Evolutionary conservation across 345 rosid species (phyloP), one percentile per base, ranked within the genome.

Genomic region (Pistacia atlantica): DNA sequence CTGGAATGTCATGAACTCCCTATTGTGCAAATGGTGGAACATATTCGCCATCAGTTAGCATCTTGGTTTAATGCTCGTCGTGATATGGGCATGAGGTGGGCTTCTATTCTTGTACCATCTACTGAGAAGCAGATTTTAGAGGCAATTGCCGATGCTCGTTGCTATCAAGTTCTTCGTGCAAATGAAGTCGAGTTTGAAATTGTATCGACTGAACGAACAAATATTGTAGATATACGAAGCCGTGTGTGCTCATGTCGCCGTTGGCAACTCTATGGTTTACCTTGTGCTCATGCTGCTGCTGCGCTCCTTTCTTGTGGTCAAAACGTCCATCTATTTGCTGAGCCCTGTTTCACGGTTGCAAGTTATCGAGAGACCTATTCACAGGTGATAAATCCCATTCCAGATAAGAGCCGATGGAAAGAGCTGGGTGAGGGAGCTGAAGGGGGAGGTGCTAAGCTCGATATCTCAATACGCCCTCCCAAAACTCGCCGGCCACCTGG

Each of bases 401-500:
- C 92, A 2, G 96, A 93, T 64, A 93, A 86, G 78, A 85, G 87
- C 78, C 54, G 72, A 33, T 93, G 98, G 99, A 87, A 71, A 65
- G 92, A 88, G 45, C 78, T 71, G 45, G 92, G 91, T 49, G 92
- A 88, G 77, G 95, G 88, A 75, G 82, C 82, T n/a, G 90, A 86
- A 56, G 82, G 83, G 55, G 90, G 92, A 54, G 91, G 88, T 22
- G 86, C 89, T 35, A 88, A 84, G 82, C 85, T 84, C 56, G 97
- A 91, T 63, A 82, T 85, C n/a, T 69, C 67, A 0, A 86, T 97
- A 68, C 83, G 91, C 11, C 97, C 97, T 0, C 99, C 99, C 46
- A 94, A 91, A 77, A 92, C 90, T 72, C 96, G 99, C 42, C 91
- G 99, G 52, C 99, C 99, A 4, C 99, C 98, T 4, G 99, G 99